phyloP scores from a whole-genome alignment of 495 filamentous ascomycete genomes.

The Antarctomyces pellizariae region DNA sequence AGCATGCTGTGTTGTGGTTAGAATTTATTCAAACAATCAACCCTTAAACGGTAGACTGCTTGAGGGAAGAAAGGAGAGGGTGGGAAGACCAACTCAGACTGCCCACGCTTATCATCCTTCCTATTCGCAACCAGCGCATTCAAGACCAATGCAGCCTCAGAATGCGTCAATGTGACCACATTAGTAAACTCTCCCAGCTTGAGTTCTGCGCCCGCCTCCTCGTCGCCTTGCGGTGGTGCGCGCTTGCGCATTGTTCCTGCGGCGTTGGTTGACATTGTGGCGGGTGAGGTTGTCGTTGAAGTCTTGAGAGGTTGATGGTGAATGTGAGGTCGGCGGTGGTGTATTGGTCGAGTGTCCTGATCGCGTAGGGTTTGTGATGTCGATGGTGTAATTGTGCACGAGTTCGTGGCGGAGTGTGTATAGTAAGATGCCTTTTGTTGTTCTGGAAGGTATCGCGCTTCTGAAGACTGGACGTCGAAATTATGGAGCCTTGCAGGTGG shows the following conservation, averaged over 20 bases:
- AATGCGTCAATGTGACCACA: constrained; percentile 68
- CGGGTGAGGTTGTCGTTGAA: neutral
- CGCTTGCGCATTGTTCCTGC: constrained; percentile 58
- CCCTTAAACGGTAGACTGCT: constrained; percentile 1
- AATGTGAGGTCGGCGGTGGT: too few species aligned
- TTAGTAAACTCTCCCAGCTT: constrained; percentile 80
- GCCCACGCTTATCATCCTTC: constrained; percentile 31
- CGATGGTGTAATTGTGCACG: too few species aligned
- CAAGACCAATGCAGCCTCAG: constrained; percentile 78
- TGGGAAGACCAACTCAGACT: constrained; percentile 30
- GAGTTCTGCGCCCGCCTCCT: constrained; percentile 63
- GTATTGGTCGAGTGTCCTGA: too few species aligned
- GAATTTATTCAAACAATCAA: neutral
- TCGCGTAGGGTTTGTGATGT: too few species aligned
- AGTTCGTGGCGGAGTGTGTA: too few species aligned
- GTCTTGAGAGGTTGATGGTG: neutral
- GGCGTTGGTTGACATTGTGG: too few species aligned
- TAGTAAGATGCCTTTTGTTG: too few species aligned
- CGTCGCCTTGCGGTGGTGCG: constrained; percentile 50
- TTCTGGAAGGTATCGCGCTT: too few species aligned
- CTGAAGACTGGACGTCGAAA: too few species aligned
- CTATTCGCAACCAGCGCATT: constrained; percentile 62
- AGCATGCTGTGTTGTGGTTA: constrained; percentile 26
- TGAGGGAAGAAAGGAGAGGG: constrained; percentile 1
- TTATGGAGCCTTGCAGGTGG: too few species aligned